Conservation (phyloP, 164 flowering plant genomes). For the Euptelea pleiosperma region DNA sequence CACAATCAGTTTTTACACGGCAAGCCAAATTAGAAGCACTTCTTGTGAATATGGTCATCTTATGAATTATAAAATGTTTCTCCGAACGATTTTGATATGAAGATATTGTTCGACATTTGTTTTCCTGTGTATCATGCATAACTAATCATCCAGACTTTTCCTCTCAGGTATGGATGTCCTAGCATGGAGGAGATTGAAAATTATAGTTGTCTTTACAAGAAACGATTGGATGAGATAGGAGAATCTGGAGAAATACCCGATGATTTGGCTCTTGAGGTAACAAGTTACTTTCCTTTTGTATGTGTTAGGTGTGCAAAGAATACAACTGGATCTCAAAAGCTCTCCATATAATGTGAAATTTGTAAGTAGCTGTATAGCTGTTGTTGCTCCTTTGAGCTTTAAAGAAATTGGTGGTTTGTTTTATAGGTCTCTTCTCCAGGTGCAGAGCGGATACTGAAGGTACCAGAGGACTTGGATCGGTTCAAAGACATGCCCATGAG, state of each 20-base stretch:
- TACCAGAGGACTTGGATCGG: constrained; percentile 76
- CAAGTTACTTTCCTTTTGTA: neutral
- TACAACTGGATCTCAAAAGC: neutral
- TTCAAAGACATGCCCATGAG: constrained; percentile 80
- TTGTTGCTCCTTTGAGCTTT: neutral
- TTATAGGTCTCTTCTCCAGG: constrained; percentile 92
- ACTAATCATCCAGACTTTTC: neutral
- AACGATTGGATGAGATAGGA: constrained; percentile 66
- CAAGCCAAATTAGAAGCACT: no score
- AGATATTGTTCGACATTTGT: neutral
- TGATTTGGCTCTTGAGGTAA: constrained; percentile 84
- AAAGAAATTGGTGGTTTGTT: constrained; percentile 3
- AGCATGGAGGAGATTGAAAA: constrained; percentile 71
- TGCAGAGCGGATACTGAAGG: constrained; percentile 75
- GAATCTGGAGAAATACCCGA: constrained; percentile 68
- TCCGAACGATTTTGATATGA: neutral
- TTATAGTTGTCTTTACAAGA: constrained; percentile 59
- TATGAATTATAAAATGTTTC: no score
- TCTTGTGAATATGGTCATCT: no score
- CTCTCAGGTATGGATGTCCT: constrained; percentile 83
- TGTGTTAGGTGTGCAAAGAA: no score
- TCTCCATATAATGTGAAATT: neutral
- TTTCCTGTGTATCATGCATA: neutral
- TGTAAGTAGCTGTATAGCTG: neutral
- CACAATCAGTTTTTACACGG: no score